These are phyloP conservation scores for Backusella tarrabulga DNA, from an alignment of 192 early-diverging fungal genomes.

Conservation along the genomic window DNA sequence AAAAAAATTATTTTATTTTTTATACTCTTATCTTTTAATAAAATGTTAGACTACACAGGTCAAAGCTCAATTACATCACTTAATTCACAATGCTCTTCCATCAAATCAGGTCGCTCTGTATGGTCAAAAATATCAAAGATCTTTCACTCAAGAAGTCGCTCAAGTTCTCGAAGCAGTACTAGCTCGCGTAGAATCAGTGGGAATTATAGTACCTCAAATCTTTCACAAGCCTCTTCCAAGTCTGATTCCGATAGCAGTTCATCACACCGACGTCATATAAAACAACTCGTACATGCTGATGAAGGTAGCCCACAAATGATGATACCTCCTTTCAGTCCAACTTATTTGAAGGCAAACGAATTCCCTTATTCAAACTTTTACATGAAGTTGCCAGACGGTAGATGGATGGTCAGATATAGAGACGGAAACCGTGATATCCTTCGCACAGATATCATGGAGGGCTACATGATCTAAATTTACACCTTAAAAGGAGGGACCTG, in stretches of 20 bases:
- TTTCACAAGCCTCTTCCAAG: neutral
- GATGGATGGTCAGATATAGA: slow-evolving; percentile 39
- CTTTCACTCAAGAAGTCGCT: neutral
- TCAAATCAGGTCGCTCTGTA: neutral
- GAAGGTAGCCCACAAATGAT: neutral
- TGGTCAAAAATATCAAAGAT: slow-evolving; percentile 2
- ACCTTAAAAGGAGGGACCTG: neutral
- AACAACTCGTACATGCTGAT: neutral
- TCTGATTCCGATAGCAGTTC: neutral
- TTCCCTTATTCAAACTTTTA: slow-evolving; percentile 43
- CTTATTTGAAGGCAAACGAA: slow-evolving; percentile 21
- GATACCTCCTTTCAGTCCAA: slow-evolving; percentile 29
- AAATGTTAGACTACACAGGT: neutral
- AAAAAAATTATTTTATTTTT: neutral
- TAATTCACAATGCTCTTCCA: slow-evolving; percentile 10
- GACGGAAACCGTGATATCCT: slow-evolving; percentile 33
- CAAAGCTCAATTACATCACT: slow-evolving; percentile 1
- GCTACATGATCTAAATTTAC: slow-evolving; percentile 25
- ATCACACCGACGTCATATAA: slow-evolving; percentile 8
- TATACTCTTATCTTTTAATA: neutral
- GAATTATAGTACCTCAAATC: neutral
- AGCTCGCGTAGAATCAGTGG: neutral
- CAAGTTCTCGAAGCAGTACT: neutral
- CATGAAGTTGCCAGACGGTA: slow-evolving; percentile 33
- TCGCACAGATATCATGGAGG: slow-evolving; percentile 34